Percentiles rank a stretch among this genome's conserved stretches.
These are phyloP conservation scores for Panicum miliaceum DNA, from an alignment of 176 grass and related monocot genomes.

Conservation along the genomic window DNA sequence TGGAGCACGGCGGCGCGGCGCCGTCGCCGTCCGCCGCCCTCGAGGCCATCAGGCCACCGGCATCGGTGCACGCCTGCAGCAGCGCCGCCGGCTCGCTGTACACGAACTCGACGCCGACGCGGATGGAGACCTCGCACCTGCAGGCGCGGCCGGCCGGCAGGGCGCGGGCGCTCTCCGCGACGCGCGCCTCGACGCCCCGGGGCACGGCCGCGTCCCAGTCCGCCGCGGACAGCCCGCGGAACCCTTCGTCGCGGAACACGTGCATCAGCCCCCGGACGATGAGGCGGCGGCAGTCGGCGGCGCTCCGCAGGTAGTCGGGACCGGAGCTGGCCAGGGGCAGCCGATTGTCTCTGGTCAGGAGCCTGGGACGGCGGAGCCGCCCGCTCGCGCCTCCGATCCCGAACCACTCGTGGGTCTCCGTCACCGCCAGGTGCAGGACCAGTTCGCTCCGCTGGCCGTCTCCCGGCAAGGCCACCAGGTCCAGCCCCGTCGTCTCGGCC, in stretches of 20 bases:
- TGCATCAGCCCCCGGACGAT: background rate
- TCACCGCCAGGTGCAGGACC: background rate
- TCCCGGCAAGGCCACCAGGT: background rate
- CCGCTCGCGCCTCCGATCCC: background rate
- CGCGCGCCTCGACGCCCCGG: background rate
- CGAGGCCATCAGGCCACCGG: background rate
- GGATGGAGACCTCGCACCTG: background rate
- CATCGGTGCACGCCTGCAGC: background rate
- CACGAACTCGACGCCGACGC: background rate
- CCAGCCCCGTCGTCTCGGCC: background rate
- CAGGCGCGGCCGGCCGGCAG: background rate
- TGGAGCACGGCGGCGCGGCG: background rate
- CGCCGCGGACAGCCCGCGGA: background rate
- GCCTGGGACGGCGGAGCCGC: background rate
- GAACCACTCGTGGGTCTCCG: background rate
- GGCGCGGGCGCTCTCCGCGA: background rate
- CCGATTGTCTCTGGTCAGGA: accelerated
- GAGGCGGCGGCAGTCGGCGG: conserved; percentile 8
- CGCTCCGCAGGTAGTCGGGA: background rate
- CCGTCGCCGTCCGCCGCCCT: background rate
- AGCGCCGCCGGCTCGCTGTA: background rate
- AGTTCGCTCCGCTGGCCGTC: background rate
- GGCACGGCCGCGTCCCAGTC: background rate
- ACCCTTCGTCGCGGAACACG: background rate
- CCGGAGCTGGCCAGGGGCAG: background rate